Percentiles rank a stretch among this genome's conserved stretches.
These are phyloP conservation scores for Gossypium australe DNA, from an alignment of 345 rosid species.

Conservation along the genomic window DNA sequence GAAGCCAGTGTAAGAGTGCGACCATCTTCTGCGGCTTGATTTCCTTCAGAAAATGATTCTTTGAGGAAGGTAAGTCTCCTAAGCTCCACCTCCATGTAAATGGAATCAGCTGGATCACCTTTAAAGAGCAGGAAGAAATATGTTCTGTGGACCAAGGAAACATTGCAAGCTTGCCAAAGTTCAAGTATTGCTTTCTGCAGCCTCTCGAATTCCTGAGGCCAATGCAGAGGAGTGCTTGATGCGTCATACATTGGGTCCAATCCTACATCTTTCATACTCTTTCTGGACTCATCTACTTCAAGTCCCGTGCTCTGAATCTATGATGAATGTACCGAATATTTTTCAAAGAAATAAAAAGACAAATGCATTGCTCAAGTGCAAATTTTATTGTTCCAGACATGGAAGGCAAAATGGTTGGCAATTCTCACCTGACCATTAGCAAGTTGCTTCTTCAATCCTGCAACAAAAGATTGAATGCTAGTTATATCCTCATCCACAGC, in stretches of 20 bases:
- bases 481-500: conserved; percentile 64
- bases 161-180: conserved; percentile 85
- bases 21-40: conserved; percentile 50
- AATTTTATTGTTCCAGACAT: background rate
- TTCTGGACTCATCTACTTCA: conserved; percentile 29
- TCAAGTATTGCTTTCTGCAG: conserved; percentile 59
- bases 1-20: conserved; percentile 54
- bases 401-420: background rate
- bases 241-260: conserved; percentile 52
- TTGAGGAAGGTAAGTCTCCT: conserved; percentile 82
- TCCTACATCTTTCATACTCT: conserved; percentile 49
- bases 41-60: conserved; percentile 66
- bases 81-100: conserved; percentile 88
- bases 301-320: conserved; percentile 30
- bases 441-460: conserved; percentile 64
- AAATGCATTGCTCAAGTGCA: background rate
- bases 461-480: conserved; percentile 66
- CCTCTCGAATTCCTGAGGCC: conserved; percentile 64
- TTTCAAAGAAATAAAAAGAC: conserved; percentile 12
- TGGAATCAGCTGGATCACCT: conserved; percentile 88
- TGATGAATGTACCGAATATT: background rate
- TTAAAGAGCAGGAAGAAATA: conserved; percentile 89
- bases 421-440: conserved; percentile 38
- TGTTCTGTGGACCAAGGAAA: conserved; percentile 82
- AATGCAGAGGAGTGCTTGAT: conserved; percentile 36